Evolutionary conservation across 208 protist species (phyloP), one percentile per base, ranked within the genome.

Genomic region (Acanthamoeba healyi): DNA sequence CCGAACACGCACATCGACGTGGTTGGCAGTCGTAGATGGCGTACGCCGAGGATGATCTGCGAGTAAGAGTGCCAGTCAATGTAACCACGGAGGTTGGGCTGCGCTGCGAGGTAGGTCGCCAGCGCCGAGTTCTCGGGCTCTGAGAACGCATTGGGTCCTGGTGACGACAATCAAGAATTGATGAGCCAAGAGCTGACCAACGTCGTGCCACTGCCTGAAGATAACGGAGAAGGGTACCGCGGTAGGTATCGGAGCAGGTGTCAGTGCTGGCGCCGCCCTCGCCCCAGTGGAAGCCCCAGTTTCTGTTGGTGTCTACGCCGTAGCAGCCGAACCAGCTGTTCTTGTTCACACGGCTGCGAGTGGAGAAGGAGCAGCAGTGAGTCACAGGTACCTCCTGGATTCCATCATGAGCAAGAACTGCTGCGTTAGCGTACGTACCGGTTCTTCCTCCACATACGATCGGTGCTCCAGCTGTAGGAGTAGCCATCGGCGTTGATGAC

Each of bases 361-460:
- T n/a, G n/a, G n/a, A n/a, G n/a, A n/a, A n/a, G n/a, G n/a, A n/a
- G n/a, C n/a, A n/a, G n/a, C n/a, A n/a, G n/a, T n/a, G n/a, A n/a
- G n/a, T n/a, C n/a, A n/a, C n/a, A n/a, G n/a, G n/a, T n/a, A n/a
- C n/a, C n/a, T n/a, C n/a, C n/a, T n/a, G n/a, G n/a, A n/a, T n/a
- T n/a, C n/a, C n/a, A n/a, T n/a, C n/a, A n/a, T n/a, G n/a, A n/a
- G n/a, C n/a, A n/a, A n/a, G n/a, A n/a, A n/a, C n/a, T n/a, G n/a
- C n/a, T n/a, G n/a, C n/a, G n/a, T n/a, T n/a, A n/a, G n/a, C n/a
- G n/a, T n/a, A n/a, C n/a, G 42, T 15, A 42, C 29, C 93, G 72
- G 94, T 96, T 96, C 95, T 96, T 96, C 22, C 95, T 40, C 95
- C 95, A 96, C 49, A 96, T 5, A 5, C 95, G 65, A 34, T 96